Conservation (phyloP, 441 rosid species). For the Syzygium malaccense region DNA sequence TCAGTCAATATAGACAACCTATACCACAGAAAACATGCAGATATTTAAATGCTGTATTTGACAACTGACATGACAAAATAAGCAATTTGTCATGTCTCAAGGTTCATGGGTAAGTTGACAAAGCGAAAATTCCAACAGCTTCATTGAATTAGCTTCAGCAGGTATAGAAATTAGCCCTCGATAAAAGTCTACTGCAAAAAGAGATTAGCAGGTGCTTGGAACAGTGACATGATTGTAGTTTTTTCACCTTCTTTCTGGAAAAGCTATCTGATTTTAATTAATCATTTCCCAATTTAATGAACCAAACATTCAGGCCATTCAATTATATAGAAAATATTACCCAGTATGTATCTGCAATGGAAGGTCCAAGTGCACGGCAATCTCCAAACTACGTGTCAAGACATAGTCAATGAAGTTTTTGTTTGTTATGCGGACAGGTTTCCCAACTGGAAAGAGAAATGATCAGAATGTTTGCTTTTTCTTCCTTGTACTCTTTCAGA, state of each 20-base stretch:
- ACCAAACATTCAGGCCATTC: background rate
- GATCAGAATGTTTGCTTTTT: constrained; percentile 6
- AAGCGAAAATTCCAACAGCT: background rate
- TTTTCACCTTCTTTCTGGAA: background rate
- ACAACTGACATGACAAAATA: background rate
- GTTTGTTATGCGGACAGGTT: constrained; percentile 53
- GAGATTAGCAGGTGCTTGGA: background rate
- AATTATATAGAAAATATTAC: constrained; percentile 31
- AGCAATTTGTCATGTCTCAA: background rate
- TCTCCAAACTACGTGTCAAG: constrained; percentile 55
- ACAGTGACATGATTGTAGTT: background rate
- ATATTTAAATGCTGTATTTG: background rate
- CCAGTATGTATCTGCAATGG: constrained; percentile 98
- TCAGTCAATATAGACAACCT: background rate
- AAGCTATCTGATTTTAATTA: background rate
- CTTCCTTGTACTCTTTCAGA: background rate
- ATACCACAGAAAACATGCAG: background rate
- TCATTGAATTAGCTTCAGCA: background rate
- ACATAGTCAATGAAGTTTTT: constrained; percentile 78
- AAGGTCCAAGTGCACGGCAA: constrained; percentile 53
- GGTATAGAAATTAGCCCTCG: background rate
- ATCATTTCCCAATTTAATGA: background rate
- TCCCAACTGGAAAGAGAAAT: constrained; percentile 50
- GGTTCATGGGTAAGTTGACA: background rate
- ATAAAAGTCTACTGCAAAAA: background rate